Evolutionary conservation across 2,329 filamentous ascomycete species (phyloP), one percentile per base, ranked within the genome.

Genomic region (Neonectria magnoliae): DNA sequence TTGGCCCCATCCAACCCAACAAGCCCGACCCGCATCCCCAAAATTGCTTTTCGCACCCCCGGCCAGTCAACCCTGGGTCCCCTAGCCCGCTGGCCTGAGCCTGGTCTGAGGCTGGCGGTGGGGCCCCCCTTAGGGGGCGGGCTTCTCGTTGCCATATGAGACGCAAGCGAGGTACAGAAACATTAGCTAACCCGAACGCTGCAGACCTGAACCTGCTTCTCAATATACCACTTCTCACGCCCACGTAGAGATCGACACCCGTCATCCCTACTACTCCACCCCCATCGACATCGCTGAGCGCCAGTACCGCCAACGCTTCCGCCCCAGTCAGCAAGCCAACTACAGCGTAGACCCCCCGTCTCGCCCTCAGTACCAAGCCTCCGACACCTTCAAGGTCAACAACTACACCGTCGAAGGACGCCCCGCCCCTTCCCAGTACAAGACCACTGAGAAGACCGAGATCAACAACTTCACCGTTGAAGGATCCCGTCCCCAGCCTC

Each of bases 211-310:
- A 76, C 80, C 75, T 75, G 73, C 72, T 70, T 75, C 76, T 70
- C 75, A 82, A 75, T 89, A 88, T 83, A 82, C 85, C 76, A 87
- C 72, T 65, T 74, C 72, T 74, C 72, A 91, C 79, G 85, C 87
- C 79, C 87, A 88, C 78, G 81, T 92, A 80, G 88, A 93, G 81
- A 83, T 90, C 77, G 85, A 92, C 79, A 76, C 75, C 69, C 79
- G 80, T 73, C 81, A 82, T 76, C 78, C 81, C 68, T 81, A 81
- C 68, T 81, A 81, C 76, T 78, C 83, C 73, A 84, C 80, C 72
- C 81, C 84, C 71, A 84, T 91, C 79, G 89, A 91, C 81, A 79
- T 86, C 71, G 87, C 87, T 76, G 89, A 91, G 81, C 87, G 86
- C 81, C 84, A 90, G 80, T 90, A 90, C 79, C 88, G 88, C 76